Base-by-base conservation (phyloP, 345 rosid genomes). In the Linum usitatissimum region DNA sequence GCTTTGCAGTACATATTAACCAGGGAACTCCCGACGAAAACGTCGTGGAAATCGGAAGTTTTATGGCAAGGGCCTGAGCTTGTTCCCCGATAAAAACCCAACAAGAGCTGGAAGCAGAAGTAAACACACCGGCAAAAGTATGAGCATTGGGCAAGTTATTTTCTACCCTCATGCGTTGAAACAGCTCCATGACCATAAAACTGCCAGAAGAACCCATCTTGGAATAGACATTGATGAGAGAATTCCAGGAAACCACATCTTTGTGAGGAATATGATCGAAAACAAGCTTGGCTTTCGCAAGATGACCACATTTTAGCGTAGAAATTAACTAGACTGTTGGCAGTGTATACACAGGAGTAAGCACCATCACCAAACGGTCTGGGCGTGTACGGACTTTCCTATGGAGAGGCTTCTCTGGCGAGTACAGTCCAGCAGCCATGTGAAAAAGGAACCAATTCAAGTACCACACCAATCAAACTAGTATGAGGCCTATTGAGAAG, bases 221-320 rank as follows among this genome's bases (percentile, higher is more conserved):
- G 10, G 88, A 80, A 75, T 78, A 81, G 10, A 82, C 94, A 74
- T 83, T 88, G 66, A 91, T 86, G 69, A 91, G 86, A 70, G 84
- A 84, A 64, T 86, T 91, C 93, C 94, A 88, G 4, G 96, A 88
- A 39, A 88, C 82, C 2, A 84, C 82, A 68, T 84, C 96, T 69
- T 71, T 86, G 70, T 71, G 53, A 18, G 31, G 60, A 64, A 88
- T 80, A 62, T 59, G 58, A 10, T 81, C 81, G 61, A 91, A 91
- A 6, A 84, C 79, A 40, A 72, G 75, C 64, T 66, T 68, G 66
- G 97, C 96, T 64, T 64, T 70, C 18, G 62, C 61, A 51, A 87
- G 56, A 42, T 71, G 71, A 18, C 81, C 84, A 66, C 87, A 84
- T 70, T 84, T 84, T 91, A 53, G 88, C 80, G 31, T 91, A 88